Base-by-base conservation (phyloP, 2,329 filamentous ascomycete genomes). In the Apiospora saccharicola region DNA sequence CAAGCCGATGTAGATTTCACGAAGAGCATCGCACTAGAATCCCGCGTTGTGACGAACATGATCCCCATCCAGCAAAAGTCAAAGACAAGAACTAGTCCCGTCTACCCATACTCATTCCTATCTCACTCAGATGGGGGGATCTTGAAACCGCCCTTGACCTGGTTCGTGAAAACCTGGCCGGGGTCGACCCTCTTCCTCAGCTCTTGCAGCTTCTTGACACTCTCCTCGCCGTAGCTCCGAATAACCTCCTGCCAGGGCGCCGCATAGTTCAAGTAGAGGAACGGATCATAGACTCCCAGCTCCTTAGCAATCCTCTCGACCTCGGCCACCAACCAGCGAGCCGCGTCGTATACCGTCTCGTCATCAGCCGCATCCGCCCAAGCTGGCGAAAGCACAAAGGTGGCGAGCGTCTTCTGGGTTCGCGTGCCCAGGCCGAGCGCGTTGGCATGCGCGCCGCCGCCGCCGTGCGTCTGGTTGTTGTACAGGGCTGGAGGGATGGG, bases 181-280 rank as follows among this genome's bases (percentile, higher is more conserved):
- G 74, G 75, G 71, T 76, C 75, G 14, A 75, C 70, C 44, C 67
- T 57, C 6, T 69, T 43, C 49, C 72, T 67, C 14, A 77, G 47
- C 47, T 43, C 19, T 51, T 71, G 69, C 26, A 77, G 61, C 72
- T 49, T 73, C 49, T 49, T 69, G 16, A 75, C 71, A 57, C 14
- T 22, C 26, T 34, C 26, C 16, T 57, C 70, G 22, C 76, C 74
- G 24, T 78, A 78, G n/a, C 74, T 71, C 34, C 53, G 14, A 7
- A 78, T 75, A 13, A 72, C 70, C 14, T 76, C 70, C 73, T 78
- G 76, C 72, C 75, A 75, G 30, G 74, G 72, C 14, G 73, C 76
- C 4, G 75, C 77, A 22, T 77, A 78, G 67, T 75, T 69, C 14
- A 76, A 57, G 43, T 78, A 77, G 26, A 76, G 67, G n/a, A 72